Conservation (phyloP, 2,329 filamentous ascomycete genomes). For the Colletotrichum cereale region DNA sequence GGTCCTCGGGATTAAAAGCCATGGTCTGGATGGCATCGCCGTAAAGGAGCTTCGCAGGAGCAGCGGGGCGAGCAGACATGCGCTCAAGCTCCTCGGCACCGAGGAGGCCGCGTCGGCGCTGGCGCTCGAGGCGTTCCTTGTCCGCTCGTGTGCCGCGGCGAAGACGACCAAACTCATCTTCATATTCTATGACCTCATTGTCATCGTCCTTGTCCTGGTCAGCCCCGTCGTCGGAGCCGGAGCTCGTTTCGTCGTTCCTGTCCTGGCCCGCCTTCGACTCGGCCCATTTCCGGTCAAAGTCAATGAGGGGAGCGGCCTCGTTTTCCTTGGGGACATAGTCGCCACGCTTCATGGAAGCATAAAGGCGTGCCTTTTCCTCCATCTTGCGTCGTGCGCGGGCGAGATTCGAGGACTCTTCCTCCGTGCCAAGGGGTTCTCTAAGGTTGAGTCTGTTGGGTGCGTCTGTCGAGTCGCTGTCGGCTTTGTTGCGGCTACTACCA, state of each 20-base stretch:
- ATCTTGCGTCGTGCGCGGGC: constrained; percentile 82
- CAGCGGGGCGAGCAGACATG: constrained; percentile 75
- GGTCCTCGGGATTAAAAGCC: constrained; percentile 84
- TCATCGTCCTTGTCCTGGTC: constrained; percentile 56
- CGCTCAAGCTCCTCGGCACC: constrained; percentile 73
- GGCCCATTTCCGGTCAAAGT: constrained; percentile 97
- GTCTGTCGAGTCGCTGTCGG: constrained; percentile 58
- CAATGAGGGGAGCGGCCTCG: constrained; percentile 78
- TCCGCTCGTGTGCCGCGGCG: constrained; percentile 79
- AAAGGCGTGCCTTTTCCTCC: constrained; percentile 90
- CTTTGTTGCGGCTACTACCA: constrained; percentile 62
- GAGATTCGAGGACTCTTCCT: constrained; percentile 75
- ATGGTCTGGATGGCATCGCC: constrained; percentile 86
- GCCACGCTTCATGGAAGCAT: constrained; percentile 91
- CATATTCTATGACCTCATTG: constrained; percentile 81
- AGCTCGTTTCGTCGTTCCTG: constrained; percentile 63
- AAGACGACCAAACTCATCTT: constrained; percentile 92
- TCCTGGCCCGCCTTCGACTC: constrained; percentile 68
- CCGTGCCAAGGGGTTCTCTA: constrained; percentile 66
- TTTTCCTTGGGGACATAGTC: constrained; percentile 79
- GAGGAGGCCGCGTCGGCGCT: constrained; percentile 63
- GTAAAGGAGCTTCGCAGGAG: constrained; percentile 80
- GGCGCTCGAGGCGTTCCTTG: constrained; percentile 72
- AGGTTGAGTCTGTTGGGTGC: constrained; percentile 60
- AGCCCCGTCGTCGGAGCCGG: constrained; percentile 52